Evolutionary conservation across 257 asterid genomes (phyloP).

Genomic region (Voacanga thouarsii): DNA sequence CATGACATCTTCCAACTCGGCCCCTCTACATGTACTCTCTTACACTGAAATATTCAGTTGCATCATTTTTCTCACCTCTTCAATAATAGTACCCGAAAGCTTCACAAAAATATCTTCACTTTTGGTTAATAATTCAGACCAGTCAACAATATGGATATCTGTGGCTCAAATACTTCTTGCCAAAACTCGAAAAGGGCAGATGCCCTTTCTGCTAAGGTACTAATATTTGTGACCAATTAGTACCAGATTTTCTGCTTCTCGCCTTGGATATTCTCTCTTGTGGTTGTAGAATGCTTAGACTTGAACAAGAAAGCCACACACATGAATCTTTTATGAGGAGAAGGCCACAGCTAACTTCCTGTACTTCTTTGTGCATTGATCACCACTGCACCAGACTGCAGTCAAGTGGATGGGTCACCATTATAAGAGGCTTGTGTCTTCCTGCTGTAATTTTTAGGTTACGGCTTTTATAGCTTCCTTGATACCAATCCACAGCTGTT

Average conservation of each 20-base stretch:
- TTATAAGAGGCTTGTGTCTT: neutral
- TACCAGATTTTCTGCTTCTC: neutral
- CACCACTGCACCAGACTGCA: neutral
- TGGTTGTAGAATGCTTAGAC: neutral
- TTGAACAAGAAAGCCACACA: neutral
- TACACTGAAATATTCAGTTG: constrained; percentile 2
- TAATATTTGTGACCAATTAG: neutral
- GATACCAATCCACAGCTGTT: neutral
- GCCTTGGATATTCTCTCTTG: neutral
- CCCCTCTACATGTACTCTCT: constrained; percentile 17
- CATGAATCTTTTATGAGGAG: neutral
- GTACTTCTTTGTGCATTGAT: neutral
- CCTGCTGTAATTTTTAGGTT: constrained; percentile 1
- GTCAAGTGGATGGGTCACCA: constrained; percentile 3
- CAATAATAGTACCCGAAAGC: constrained; percentile 22
- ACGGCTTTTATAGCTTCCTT: neutral
- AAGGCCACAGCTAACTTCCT: constrained; percentile 2
- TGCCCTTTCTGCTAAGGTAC: too few species aligned
- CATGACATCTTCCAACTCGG: constrained; percentile 15
- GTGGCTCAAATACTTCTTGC: neutral
- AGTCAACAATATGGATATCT: neutral
- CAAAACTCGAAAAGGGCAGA: neutral
- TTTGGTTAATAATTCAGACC: constrained; percentile 4
- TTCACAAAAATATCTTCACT: constrained; percentile 9
- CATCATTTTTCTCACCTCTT: constrained; percentile 6